Base-by-base conservation (phyloP, 192 early-diverging fungal species). In the Chytriomyces sp. region DNA sequence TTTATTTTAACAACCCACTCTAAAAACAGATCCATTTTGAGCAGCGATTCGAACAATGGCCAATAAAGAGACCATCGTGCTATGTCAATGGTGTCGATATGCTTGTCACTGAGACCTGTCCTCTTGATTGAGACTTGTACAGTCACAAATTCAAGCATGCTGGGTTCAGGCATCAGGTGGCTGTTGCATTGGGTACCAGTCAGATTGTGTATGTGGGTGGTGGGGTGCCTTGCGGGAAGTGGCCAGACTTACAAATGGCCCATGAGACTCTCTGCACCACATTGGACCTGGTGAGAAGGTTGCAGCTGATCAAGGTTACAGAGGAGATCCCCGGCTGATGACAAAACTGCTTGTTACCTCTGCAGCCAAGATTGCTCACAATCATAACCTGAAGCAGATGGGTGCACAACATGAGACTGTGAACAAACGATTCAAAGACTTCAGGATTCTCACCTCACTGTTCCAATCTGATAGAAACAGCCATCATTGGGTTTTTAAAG, bases 81-180 rank as follows among this genome's bases (percentile, higher is more conserved):
- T 70, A 70, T 50, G 68, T 70, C 53, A 43, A 70, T 53, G 68
- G 68, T 26, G 46, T 50, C 53, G 68, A 70, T 26, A 20, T 35
- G 7, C 18, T 16, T 0, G 46, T 70, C 44, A 53, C 10, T 26
- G 68, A 70, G 35, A 48, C 49, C 46, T 4, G 26, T 18, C 46
- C 46, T 1, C 28, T 50, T 43, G 26, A 70, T 43, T 1, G 0
- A 53, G 0, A 1, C 1, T 48, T 70, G 13, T 70, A 5, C 7
- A 35, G 23, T 3, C 68, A 70, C 50, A 70, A 70, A 5, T 70
- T 70, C 43, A 18, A 70, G 7, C 53, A 43, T 50, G 68, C 68
- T 8, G 68, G 68, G 8, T 23, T 57, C 16, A 18, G 53, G 0
- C 50, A 53, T 35, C 53, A 70, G 26, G 68, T 70, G 11, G 53